These are phyloP conservation scores for Podaxis carcinomalis DNA, from an alignment of 768 basidiomycete genomes.

Conservation along the genomic window DNA sequence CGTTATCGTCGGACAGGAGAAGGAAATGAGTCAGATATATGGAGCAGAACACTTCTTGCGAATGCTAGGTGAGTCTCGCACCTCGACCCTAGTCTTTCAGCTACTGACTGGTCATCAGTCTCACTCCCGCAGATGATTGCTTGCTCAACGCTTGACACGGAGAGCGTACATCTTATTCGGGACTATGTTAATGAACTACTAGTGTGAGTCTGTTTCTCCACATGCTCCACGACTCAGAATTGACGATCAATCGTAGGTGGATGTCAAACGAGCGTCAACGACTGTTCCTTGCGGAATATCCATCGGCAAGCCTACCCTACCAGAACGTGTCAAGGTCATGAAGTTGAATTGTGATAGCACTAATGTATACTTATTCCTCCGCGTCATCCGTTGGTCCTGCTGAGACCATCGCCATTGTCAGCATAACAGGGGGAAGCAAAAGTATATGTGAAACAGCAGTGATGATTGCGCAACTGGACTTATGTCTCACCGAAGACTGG, in stretches of 20 bases:
- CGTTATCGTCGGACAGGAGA: conserved; percentile 60
- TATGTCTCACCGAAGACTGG: too few species aligned
- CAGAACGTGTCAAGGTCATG: conserved; percentile 79
- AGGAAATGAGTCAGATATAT: conserved; percentile 87
- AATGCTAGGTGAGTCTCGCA: conserved; percentile 70
- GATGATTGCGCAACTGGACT: too few species aligned
- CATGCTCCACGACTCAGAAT: background rate
- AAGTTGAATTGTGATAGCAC: conserved; percentile 12
- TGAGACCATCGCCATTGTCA: background rate
- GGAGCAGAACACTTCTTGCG: conserved; percentile 92
- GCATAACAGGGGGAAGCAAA: background rate
- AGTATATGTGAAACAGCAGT: too few species aligned
- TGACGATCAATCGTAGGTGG: conserved; percentile 43
- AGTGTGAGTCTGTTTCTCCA: conserved; percentile 38
- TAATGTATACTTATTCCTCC: background rate
- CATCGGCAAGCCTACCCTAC: conserved; percentile 70
- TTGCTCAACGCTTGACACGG: conserved; percentile 84
- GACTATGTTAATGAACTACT: conserved; percentile 92
- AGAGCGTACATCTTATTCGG: conserved; percentile 75
- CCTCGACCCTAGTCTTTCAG: background rate
- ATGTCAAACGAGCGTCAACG: conserved; percentile 72
- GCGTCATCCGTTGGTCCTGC: background rate
- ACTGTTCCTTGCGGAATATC: conserved; percentile 77
- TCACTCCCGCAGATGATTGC: conserved; percentile 89
- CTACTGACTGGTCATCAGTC: conserved; percentile 44